Evolutionary conservation across 2,329 filamentous ascomycete species (phyloP), one percentile per base, ranked within the genome.

Genomic region (Xylariaceae sp.): DNA sequence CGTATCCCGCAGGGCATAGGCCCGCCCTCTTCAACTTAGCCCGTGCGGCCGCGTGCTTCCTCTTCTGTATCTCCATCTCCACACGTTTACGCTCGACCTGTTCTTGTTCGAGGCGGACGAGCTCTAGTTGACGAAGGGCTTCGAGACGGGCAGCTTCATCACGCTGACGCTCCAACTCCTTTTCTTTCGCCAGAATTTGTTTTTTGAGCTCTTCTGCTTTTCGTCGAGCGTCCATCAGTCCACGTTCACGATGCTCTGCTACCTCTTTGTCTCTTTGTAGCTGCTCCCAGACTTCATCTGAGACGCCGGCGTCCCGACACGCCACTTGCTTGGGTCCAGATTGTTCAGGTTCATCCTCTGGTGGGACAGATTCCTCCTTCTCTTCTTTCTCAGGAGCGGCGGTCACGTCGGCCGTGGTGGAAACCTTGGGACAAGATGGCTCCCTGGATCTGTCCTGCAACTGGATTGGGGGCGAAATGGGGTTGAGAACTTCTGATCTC

Each of bases 211-310:
- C 60, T 2, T 51, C 63, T 0, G 62, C 66, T n/a, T 61, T 17
- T 30, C 58, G 60, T 2, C 59, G 53, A 1, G 59, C 30, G 5
- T 77, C 75, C 44, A 69, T 69, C 8, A 77, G 17, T 17, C 79
- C 53, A 35, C 70, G 63, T 17, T 69, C 67, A 0, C 78, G 61
- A 10, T 79, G 75, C 8, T 63, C 67, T 4, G 74, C 71, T 0
- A 73, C 74, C 18, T 70, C 62, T 17, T 71, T 74, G 69, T 88
- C 82, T 1, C 60, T 66, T 60, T 85, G 77, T 0, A 89, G 80
- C 64, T 87, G 82, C 1, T 78, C 72, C 87, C 86, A 89, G 1
- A 83, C 73, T 4, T 72, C 81, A 52, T 88, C 84, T 3, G 76
- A 80, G 0, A 89, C 85, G 0, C 81, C 82, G 0, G 75, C 69